phyloP scores from a whole-genome alignment of 176 grass and related monocot genomes.

The Oryza glumipatula region DNA sequence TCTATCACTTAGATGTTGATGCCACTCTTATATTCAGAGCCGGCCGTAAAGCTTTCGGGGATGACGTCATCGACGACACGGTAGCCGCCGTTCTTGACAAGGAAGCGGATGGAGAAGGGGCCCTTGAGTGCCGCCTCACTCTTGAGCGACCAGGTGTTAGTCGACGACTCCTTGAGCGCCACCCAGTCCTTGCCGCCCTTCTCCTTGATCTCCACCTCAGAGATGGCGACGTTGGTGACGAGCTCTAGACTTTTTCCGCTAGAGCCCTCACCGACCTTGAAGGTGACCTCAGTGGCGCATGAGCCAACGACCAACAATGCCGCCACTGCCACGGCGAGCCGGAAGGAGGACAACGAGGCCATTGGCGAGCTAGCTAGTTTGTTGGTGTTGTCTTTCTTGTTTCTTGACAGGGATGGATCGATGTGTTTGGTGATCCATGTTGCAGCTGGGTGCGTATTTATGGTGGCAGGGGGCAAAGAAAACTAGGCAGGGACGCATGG shows the following conservation, averaged over 20 bases:
- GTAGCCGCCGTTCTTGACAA: background rate
- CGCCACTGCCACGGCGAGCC: background rate
- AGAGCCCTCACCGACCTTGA: no score
- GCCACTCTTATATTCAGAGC: background rate
- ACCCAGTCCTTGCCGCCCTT: no score
- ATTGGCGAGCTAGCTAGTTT: background rate
- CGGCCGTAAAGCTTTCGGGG: background rate
- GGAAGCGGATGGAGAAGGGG: background rate
- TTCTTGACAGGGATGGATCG: background rate
- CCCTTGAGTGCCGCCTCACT: background rate
- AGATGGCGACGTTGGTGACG: no score
- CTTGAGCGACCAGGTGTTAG: background rate
- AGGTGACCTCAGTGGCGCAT: no score
- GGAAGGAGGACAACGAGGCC: background rate
- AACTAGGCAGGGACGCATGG: background rate
- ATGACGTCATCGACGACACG: background rate
- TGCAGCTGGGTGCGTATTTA: background rate
- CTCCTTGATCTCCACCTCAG: no score
- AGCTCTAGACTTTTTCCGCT: no score
- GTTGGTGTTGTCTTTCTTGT: background rate
- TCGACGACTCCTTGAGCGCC: no score
- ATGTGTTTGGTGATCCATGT: background rate
- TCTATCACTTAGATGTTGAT: no score
- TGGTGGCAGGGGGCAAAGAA: no score
- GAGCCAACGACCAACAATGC: no score